Evolutionary conservation across 2,329 filamentous ascomycete species (phyloP), one percentile per base, ranked within the genome.

Genomic region (Ophiosphaerella narmari): DNA sequence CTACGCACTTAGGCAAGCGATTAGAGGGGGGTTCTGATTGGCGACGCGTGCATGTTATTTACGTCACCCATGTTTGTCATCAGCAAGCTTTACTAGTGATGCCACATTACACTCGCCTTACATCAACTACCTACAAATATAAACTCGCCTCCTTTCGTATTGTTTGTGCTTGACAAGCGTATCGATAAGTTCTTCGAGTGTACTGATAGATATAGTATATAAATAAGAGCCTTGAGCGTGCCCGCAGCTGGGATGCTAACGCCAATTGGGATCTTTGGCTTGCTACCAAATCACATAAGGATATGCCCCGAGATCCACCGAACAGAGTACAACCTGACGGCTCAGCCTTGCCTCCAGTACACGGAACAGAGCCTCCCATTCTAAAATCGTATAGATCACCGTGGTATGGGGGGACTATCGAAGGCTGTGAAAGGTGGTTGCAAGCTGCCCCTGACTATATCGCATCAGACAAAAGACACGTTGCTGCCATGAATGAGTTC

Each of bases 341-440:
- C 21, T 12, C 8, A 23, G 37, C 13, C 37, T 39, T 39, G 32
- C 40, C 43, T 31, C 48, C 32, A 35, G 16, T 34, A 16, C 12
- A 46, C 7, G 46, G 37, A 2, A 47, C 52, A 14, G 33, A 49
- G 46, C 52, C 48, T 24, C 48, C 49, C 2, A n/a, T 55, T 14
- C 7, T 37, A 37, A 14, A 42, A 32, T 31, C 26, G 8, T 52
- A 39, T 14, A 37, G 7, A 18, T 55, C 49, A 16, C 52, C 45
- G 14, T 55, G 48, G 48, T 13, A 46, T n/a, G 49, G 46, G 18
- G 50, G 52, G 34, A 37, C 45, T 24, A 34, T 52, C 21, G 52
- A 55, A 40, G 48, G 51, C 14, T 55, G 52, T 26, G 48, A 48
- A 16, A 46, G 45, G 32, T 55, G 52, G 52, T 26, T 51, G 29